Base-by-base conservation (phyloP, 805 yeast species). In the Teunomyces barrocoloradensis region DNA sequence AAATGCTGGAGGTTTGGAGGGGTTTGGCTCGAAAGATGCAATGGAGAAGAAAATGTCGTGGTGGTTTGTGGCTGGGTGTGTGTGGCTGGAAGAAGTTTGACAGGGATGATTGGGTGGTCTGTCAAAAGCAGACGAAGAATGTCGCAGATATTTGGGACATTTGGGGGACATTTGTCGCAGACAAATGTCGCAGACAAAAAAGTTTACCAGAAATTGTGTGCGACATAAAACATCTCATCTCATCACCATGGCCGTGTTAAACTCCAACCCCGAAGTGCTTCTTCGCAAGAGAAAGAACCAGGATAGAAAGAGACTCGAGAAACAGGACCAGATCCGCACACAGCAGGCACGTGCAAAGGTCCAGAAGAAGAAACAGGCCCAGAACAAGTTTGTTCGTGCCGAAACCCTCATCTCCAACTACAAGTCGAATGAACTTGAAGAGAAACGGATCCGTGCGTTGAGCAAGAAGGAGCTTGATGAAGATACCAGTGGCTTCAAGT, bases 211-310 rank as follows among this genome's bases (percentile, higher is more conserved):
- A n/a, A n/a, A n/a, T n/a, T n/a, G n/a, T n/a, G n/a, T 40, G 34
- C 21, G 34, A 32, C 38, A 17, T 34, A 4, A 32, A 34, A 42
- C 51, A 45, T 48, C 51, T 13, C 45, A 30, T 25, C 46, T 39
- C 48, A 46, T 34, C 50, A 50, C 43, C 33, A 71, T 73, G 77
- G 76, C 73, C 39, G 69, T 80, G 44, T 69, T 82, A 44, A 81
- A 84, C 62, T 76, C 85, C 21, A 85, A 84, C 61, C 92, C 94
- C 33, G 94, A 87, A 65, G 76, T 87, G 47, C 79, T 87, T 56
- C 75, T 87, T 52, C 81, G 83, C 61, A 87, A 87, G 73, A 81
- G 95, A 69, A 87, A 86, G 72, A 80, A 85, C 61, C 86, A 85
- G 50, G 92, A 87, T 64, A 74, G 85, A 64, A 73, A 83, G 55